Evolutionary conservation across 2,329 filamentous ascomycete genomes (phyloP).

Genomic region (Kalmusia sp.): DNA sequence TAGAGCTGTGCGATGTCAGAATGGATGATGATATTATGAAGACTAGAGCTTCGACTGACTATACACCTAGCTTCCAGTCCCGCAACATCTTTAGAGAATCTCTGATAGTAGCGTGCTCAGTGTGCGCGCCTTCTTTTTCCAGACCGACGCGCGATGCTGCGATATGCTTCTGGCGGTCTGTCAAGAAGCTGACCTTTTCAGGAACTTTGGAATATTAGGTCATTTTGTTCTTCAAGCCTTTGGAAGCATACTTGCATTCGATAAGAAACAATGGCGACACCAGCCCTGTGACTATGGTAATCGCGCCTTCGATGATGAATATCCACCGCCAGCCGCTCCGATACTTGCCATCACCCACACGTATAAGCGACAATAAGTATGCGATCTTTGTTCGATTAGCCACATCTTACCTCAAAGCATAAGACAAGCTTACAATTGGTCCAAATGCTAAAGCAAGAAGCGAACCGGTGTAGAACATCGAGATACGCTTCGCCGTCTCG

Average conservation of each 20-base stretch:
- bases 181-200: constrained; percentile 36
- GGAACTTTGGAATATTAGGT: constrained; percentile 22
- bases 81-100: constrained; percentile 31
- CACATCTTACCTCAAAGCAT: not conserved
- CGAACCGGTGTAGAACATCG: constrained; percentile 36
- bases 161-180: constrained; percentile 33
- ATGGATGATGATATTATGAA: not conserved
- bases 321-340: constrained; percentile 40
- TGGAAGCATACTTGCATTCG: constrained; percentile 28
- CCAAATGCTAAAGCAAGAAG: constrained; percentile 41
- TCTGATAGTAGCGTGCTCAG: constrained; percentile 31
- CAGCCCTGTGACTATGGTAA: constrained; percentile 25
- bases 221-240: not conserved
- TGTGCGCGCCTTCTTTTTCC: constrained; percentile 31
- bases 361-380: constrained; percentile 40
- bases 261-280: constrained; percentile 31
- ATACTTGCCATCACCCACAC: constrained; percentile 40
- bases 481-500: constrained; percentile 33
- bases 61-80: constrained; percentile 40
- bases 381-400: no score
- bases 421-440: constrained; percentile 30
- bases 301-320: constrained; percentile 31
- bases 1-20: constrained; percentile 14
- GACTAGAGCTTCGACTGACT: constrained; percentile 20
- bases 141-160: constrained; percentile 28